Evolutionary conservation across 352 stramenopile genomes (phyloP), one percentile per base, ranked within the genome.

Genomic region (Phytophthora uliginosa): DNA sequence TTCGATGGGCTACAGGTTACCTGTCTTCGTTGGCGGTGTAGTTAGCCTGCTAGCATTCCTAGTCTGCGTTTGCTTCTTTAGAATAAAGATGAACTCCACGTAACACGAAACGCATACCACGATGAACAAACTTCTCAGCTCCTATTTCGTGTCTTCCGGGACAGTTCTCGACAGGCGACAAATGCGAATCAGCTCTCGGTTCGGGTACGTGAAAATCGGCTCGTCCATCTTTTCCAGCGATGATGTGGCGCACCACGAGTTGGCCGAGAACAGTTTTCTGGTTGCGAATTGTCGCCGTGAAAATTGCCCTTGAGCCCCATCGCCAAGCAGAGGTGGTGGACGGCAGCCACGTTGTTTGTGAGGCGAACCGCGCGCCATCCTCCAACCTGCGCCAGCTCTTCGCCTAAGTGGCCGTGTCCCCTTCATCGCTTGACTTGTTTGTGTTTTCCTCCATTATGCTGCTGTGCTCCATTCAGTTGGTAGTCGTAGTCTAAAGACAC

Each of bases 251-350:
- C 54, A 59, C 53, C 31, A 76, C 74, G 3, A 95, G 78, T 31
- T 87, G 84, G 20, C 89, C 76, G 2, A 95, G 66, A 58, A 95
- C 94, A 4, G 89, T 95, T 33, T 77, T 71, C 34, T 89, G 82
- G 57, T 91, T 95, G 38, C 89, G 89, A 57, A 95, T 87, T 17
- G 89, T 95, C 4, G 85, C 77, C 2, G 89, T 85, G 42, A 95
- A 94, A 57, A 94, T 89, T 7, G 86, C 89, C n/a, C n/a, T n/a
- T n/a, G n/a, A n/a, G 45, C 45, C 18, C 45, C 45, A 51, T 51
- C n/a, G 45, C 45, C n/a, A 51, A 51, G 18, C 2, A 5, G 18
- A 51, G 45, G 9, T 51, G 18, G 45, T 51, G 45, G n/a, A 24
- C 45, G n/a, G n/a, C 45, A 52, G 17, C n/a, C 45, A 52, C n/a